Evolutionary conservation across 768 basidiomycete genomes (phyloP).

Genomic region (Xanthoconium purpureum): DNA sequence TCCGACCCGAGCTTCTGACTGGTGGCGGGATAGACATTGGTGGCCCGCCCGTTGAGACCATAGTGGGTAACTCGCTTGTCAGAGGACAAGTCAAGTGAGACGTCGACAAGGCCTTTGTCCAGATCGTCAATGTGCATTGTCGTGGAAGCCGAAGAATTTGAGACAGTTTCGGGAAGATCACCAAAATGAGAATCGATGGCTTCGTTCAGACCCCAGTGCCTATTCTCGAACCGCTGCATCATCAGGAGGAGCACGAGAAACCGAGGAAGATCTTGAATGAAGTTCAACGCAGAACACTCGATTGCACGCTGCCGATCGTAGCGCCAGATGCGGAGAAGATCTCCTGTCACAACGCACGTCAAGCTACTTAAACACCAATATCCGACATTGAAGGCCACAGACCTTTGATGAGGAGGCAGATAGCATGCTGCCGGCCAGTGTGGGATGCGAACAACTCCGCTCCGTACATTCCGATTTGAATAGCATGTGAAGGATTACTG

Average conservation of each 20-base stretch:
- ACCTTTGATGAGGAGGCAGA: not conserved
- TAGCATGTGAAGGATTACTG: not conserved
- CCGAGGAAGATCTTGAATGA: not conserved
- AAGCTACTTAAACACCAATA: not conserved
- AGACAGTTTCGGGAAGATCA: too few species aligned
- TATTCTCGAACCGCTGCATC: not conserved
- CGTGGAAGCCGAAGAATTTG: not conserved
- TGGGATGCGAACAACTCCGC: constrained; percentile 4
- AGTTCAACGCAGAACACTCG: not conserved
- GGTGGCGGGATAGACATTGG: not conserved
- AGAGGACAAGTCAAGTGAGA: not conserved
- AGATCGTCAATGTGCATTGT: not conserved
- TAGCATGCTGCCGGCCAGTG: constrained; percentile 1
- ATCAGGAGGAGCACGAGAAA: not conserved
- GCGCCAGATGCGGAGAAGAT: not conserved
- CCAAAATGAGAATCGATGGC: not conserved
- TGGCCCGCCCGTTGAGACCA: not conserved
- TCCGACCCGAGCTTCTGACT: not conserved
- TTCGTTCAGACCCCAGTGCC: not conserved
- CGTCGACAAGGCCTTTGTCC: not conserved
- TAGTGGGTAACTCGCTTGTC: not conserved
- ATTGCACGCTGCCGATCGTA: constrained; percentile 3
- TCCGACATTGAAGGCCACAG: not conserved
- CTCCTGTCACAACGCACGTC: not conserved
- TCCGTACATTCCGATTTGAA: not conserved